phyloP scores from a whole-genome alignment of 2,329 filamentous ascomycete genomes.

The Alternaria rosae region DNA sequence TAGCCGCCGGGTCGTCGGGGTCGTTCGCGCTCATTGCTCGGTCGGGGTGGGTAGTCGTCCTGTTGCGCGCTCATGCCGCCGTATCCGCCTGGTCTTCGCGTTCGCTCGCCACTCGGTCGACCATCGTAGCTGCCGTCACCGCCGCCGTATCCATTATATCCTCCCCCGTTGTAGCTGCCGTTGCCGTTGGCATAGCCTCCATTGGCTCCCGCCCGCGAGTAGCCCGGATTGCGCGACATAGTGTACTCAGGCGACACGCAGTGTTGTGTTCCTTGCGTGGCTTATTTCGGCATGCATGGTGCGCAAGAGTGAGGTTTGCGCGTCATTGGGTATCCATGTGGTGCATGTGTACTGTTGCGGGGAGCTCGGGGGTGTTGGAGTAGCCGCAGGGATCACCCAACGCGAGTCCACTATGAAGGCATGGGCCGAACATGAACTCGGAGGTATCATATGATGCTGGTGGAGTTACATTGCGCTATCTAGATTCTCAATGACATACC shows the following conservation, averaged over 20 bases:
- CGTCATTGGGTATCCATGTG: conserved; percentile 12
- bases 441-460: neutral
- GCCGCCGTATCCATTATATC: conserved; percentile 32
- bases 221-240: conserved; percentile 50
- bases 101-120: conserved; percentile 36
- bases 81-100: conserved; percentile 44
- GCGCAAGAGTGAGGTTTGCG: conserved; percentile 15
- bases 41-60: conserved; percentile 25
- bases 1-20: conserved; percentile 34
- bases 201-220: conserved; percentile 42
- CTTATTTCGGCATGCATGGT: conserved; percentile 22
- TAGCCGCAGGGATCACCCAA: conserved; percentile 26
- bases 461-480: neutral
- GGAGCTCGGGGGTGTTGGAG: conserved; percentile 37
- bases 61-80: conserved; percentile 31
- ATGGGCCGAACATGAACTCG: neutral
- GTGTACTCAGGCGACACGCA: conserved; percentile 16
- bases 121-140: conserved; percentile 22
- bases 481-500: neutral
- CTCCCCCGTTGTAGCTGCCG: conserved; percentile 24
- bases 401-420: neutral
- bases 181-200: conserved; percentile 48
- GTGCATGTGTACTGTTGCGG: conserved; percentile 27
- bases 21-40: conserved; percentile 27
- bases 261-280: conserved; percentile 8